Base-by-base conservation (phyloP, 352 stramenopile species). In the Globisporangium perplexum region DNA sequence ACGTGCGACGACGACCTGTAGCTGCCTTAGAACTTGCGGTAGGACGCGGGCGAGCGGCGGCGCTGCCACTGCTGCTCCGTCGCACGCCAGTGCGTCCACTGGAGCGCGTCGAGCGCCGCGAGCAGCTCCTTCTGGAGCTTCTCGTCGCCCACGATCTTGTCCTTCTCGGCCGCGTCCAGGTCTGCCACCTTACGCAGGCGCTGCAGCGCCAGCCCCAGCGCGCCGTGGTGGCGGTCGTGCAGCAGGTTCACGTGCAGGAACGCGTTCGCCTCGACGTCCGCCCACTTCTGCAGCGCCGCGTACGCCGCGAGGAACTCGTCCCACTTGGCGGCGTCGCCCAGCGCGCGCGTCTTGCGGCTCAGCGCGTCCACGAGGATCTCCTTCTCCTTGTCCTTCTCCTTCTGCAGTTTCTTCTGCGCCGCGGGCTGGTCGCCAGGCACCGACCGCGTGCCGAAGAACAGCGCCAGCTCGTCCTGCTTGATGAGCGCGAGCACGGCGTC, bases 301-400 rank as follows among this genome's bases (percentile, higher is more conserved):
- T 77, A 86, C n/a, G 66, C 59, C 8, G 57, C 15, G n/a, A 72
- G 28, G 45, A 94, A 92, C 23, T 64, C 63, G 28, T 81, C 68
- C 72, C 72, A 86, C 55, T 88, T 54, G 7, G 52, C 68, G 1
- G 54, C 57, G 57, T 90, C 72, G 4, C 81, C 78, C 4, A 90
- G 50, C n/a, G 83, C 83, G 36, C 83, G 83, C n/a, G 79, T 66
- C 54, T 86, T 83, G 26, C 83, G 80, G 10, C 62, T 64, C 17
- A 91, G 61, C n/a, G 82, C 73, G 23, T 94, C 83, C 10, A 72
- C 63, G 23, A 92, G 60, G 26, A 88, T 88, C 59, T 72, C 49
- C 47, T 87, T 86, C 50, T 85, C 75, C 31, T 72, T 62, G 28
- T 88, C 78, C 63, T 88, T 88, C 41, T 87, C 72, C 68, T 94